Base-by-base conservation (phyloP, 768 basidiomycete genomes). In the Suillus brevipes region DNA sequence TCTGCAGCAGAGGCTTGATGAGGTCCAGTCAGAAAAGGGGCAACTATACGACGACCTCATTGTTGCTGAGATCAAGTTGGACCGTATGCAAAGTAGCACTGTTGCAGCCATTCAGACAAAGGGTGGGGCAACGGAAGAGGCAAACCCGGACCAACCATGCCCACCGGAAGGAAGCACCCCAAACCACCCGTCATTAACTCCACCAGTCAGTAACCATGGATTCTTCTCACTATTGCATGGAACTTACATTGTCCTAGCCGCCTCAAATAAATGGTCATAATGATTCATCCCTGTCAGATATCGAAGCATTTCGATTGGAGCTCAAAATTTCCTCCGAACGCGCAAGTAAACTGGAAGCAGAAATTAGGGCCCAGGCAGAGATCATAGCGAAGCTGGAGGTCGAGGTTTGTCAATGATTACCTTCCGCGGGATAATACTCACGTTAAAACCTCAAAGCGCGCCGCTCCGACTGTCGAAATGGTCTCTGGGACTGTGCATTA, bases 141-240 rank as follows among this genome's bases (percentile, higher is more conserved):
- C 50, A 13, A 64, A 56, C 12, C 70, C 69, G 63, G 73, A 79
- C 49, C 74, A 69, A 31, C 71, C 73, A 7, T 60, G 67, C 49
- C 77, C 74, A 58, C 67, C 34, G 5, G 70, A 66, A 78, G 75
- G 84, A 84, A 81, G 83, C 81, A 77, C 76, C 13, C 68, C 81
- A 68, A 79, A 78, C 74, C 75, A 74, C 70, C 80, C 80, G 77
- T 82, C 84, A 77, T 85, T 83, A 79, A 84, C 88, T 82, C 86
- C 89, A 77, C 83, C 80, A 81, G 90, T 91, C 84, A 86, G 90
- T 89, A 83, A 82, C 80, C 79, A 81, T 78, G 59, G 43, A 34
- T 28, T 34, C 6, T 8, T 71, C 69, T 55, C 68, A 69, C 74
- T 23, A 20, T 47, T n/a, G 2, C n/a, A 37, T 60, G 20, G 23